These are phyloP conservation scores for Calonectria fujianensis DNA, from an alignment of 2,329 filamentous ascomycete genomes.

Conservation along the genomic window DNA sequence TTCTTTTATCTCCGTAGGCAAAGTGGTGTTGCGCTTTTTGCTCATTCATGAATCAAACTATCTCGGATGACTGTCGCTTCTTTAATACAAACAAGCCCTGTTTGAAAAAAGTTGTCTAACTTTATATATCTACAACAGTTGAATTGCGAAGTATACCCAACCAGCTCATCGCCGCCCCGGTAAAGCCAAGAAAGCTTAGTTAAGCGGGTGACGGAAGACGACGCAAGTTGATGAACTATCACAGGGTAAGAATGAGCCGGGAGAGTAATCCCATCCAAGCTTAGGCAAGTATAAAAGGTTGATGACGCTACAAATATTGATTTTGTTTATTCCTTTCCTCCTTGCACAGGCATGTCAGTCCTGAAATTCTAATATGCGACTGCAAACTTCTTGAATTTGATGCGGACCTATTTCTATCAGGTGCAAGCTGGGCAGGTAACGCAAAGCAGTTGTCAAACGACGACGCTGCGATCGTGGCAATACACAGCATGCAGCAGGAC, in stretches of 20 bases:
- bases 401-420: background rate
- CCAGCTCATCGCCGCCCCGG: background rate
- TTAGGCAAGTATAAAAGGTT: background rate
- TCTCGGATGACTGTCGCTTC: background rate
- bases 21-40: background rate
- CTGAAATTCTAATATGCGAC: background rate
- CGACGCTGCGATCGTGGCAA: too few species aligned
- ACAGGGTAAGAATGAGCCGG: background rate
- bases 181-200: background rate
- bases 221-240: background rate
- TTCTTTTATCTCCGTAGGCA: background rate
- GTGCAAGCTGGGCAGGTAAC: background rate
- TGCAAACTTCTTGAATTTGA: background rate
- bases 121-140: background rate
- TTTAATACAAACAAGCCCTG: background rate
- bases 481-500: background rate
- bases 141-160: background rate
- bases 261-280: background rate
- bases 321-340: background rate
- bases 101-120: background rate
- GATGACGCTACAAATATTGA: background rate
- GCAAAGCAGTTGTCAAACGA: background rate
- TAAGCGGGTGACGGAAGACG: background rate
- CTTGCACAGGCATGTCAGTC: background rate
- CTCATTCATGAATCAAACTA: background rate